Percentiles rank a stretch among this genome's conserved stretches.
Evolutionary conservation across 768 basidiomycete genomes (phyloP).

Genomic region (Pulveroboletus sp.): DNA sequence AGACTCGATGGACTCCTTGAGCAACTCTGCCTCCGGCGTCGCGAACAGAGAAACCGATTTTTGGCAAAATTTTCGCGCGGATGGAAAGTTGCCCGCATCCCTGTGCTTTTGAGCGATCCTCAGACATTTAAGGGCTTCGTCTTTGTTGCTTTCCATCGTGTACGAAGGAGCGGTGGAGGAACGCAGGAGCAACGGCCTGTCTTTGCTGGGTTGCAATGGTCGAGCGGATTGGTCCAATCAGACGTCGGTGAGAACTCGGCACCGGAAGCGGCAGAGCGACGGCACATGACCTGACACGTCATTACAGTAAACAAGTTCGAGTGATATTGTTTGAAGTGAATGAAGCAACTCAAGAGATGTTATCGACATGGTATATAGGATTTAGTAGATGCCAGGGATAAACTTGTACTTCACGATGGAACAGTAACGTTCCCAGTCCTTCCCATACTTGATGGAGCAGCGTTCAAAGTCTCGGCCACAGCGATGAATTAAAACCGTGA

Average conservation of each 20-base stretch:
- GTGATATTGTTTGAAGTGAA: neutral
- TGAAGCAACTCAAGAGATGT: constrained; percentile 1
- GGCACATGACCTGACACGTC: constrained; percentile 7
- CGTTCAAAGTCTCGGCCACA: constrained; percentile 93
- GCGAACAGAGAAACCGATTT: constrained; percentile 82
- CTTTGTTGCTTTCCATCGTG: constrained; percentile 81
- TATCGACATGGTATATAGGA: constrained; percentile 15
- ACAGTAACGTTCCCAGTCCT: constrained; percentile 93
- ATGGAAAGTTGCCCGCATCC: constrained; percentile 62
- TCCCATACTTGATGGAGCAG: constrained; percentile 88
- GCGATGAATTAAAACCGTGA: constrained; percentile 86
- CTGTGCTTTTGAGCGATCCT: constrained; percentile 73
- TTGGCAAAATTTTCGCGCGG: constrained; percentile 84
- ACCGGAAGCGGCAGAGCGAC: constrained; percentile 3
- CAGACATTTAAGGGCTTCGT: constrained; percentile 83
- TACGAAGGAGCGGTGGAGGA: constrained; percentile 5
- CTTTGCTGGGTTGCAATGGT: neutral
- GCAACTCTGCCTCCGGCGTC: constrained; percentile 65
- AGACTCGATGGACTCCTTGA: constrained; percentile 64
- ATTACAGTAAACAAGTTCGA: neutral
- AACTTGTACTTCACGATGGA: constrained; percentile 85
- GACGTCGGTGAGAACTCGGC: constrained; percentile 24
- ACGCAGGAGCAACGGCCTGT: constrained; percentile 6
- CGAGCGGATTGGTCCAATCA: constrained; percentile 1
- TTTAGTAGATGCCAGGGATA: constrained; percentile 79